Conservation (phyloP, 257 asterid genomes). For the Linderniella brevidens region DNA sequence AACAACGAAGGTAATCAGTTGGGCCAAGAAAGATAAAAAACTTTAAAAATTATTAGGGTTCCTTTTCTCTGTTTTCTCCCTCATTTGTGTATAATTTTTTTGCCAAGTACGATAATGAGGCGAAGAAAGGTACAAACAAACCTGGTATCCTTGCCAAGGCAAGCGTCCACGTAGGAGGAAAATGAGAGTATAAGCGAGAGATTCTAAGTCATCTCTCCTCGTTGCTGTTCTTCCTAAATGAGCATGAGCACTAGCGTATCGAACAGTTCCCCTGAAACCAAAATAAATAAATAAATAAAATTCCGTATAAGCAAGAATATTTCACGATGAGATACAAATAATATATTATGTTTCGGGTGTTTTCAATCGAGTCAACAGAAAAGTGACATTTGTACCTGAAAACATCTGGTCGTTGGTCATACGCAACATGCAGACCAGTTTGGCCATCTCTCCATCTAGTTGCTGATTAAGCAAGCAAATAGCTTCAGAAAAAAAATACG, state of each 20-base stretch:
- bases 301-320: conserved; percentile 9
- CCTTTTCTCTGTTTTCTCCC: too few species aligned
- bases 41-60: neutral
- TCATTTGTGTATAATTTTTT: too few species aligned
- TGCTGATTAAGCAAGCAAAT: conserved; percentile 28
- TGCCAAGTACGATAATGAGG: too few species aligned
- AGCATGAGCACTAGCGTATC: conserved; percentile 87
- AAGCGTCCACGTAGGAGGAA: conserved; percentile 75
- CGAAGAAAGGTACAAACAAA: conserved; percentile 4
- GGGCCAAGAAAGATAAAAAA: neutral
- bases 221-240: conserved; percentile 74
- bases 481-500: conserved; percentile 1
- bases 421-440: conserved; percentile 48
- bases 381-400: conserved; percentile 33
- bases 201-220: conserved; percentile 81
- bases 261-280: conserved; percentile 72
- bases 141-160: conserved; percentile 98
- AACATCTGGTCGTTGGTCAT: conserved; percentile 80
- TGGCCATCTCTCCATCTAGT: conserved; percentile 50
- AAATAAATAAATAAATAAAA: conserved; percentile 4
- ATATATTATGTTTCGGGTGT: too few species aligned
- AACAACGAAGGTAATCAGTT: conserved; percentile 4
- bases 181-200: conserved; percentile 75
- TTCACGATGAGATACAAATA: neutral
- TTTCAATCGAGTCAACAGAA: neutral